These are phyloP conservation scores for Oropetium thomaeum DNA, from an alignment of 176 grass and related monocot genomes.

Conservation along the genomic window DNA sequence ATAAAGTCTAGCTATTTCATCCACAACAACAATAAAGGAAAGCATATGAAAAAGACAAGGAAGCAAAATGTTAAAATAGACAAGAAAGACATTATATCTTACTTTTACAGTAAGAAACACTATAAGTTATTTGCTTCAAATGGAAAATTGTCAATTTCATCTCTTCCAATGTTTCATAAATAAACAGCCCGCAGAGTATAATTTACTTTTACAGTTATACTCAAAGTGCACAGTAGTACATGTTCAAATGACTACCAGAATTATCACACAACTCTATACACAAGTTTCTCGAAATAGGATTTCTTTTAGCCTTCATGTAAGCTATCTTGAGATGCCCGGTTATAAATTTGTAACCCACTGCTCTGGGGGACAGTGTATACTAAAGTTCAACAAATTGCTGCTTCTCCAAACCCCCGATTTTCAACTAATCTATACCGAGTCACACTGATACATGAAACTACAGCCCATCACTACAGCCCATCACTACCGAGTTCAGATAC, in stretches of 20 bases:
- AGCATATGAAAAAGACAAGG: no score
- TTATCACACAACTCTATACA: background rate
- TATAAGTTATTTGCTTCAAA: background rate
- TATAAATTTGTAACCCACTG: background rate
- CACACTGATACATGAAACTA: background rate
- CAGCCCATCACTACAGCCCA: background rate
- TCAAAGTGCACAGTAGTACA: background rate
- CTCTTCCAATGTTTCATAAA: background rate
- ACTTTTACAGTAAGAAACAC: no score
- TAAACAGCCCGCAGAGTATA: background rate
- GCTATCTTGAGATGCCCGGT: background rate
- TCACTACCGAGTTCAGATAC: background rate
- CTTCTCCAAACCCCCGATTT: background rate
- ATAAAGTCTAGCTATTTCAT: background rate
- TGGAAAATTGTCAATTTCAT: background rate
- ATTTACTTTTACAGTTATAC: background rate
- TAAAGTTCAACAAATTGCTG: constrained; percentile 4
- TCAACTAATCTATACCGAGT: background rate
- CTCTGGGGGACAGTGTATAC: background rate
- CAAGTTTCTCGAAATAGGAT: background rate
- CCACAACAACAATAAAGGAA: no score
- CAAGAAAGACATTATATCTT: no score
- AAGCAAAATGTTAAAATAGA: no score
- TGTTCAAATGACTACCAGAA: background rate
- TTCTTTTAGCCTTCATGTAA: background rate